Conservation (phyloP, 768 basidiomycete species). For the Serendipita sp. region DNA sequence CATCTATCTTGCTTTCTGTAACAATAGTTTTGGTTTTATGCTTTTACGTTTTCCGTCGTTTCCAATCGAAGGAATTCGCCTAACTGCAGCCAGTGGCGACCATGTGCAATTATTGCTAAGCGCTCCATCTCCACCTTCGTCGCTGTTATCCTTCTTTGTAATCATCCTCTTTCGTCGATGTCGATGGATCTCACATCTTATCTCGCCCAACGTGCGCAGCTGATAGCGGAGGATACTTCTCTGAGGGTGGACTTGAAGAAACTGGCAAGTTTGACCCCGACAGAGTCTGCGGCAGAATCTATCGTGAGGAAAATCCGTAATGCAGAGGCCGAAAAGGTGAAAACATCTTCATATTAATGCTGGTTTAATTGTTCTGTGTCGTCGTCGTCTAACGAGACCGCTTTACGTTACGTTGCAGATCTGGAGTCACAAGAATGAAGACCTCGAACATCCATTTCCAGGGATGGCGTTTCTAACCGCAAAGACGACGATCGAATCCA, state of each 20-base stretch:
- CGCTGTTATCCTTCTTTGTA: background rate
- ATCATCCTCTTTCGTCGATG: background rate
- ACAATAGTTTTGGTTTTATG: no score
- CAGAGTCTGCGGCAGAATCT: slow-evolving; percentile 39
- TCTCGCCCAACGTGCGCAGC: slow-evolving; percentile 14
- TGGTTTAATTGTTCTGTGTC: background rate
- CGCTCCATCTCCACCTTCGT: no score
- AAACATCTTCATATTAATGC: background rate
- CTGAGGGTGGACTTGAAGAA: slow-evolving; percentile 32
- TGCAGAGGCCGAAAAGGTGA: slow-evolving; percentile 26
- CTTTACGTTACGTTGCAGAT: slow-evolving; percentile 30
- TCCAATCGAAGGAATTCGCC: no score
- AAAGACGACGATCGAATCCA: slow-evolving; percentile 40
- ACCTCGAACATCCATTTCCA: slow-evolving; percentile 47
- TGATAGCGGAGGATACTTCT: slow-evolving; percentile 29
- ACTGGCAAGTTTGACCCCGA: slow-evolving; percentile 18
- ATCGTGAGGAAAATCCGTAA: slow-evolving; percentile 39
- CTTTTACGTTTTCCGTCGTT: no score
- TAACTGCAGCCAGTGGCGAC: no score
- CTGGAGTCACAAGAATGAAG: slow-evolving; percentile 53
- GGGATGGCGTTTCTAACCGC: slow-evolving; percentile 69
- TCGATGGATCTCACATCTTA: slow-evolving; percentile 7
- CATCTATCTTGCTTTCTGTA: no score
- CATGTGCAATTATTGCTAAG: no score
- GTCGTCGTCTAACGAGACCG: no score